A percentile compares a stretch with the other conserved stretches of the same genome.
Conservation (phyloP, 2,329 filamentous ascomycete species). For the Alternaria incomplexa region DNA sequence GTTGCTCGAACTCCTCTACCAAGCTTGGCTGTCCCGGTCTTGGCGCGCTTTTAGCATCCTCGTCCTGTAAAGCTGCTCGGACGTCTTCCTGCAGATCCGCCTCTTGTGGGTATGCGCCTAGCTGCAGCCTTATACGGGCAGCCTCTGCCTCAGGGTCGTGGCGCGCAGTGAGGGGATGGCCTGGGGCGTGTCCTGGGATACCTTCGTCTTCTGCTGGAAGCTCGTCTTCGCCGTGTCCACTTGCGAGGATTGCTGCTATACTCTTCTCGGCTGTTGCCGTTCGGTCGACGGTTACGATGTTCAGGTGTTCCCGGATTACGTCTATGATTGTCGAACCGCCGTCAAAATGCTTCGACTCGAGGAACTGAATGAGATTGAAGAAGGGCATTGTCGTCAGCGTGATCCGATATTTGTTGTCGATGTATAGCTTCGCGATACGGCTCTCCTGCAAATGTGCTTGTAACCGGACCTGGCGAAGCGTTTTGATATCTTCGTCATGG, state of each 20-base stretch:
- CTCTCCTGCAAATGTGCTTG: constrained; percentile 82
- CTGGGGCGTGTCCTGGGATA: constrained; percentile 70
- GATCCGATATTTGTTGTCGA: constrained; percentile 84
- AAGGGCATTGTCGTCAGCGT: constrained; percentile 87
- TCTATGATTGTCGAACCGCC: constrained; percentile 80
- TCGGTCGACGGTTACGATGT: constrained; percentile 65
- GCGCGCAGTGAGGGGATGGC: constrained; percentile 65
- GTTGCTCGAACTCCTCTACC: constrained; percentile 85
- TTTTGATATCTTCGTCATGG: constrained; percentile 80
- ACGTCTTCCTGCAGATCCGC: constrained; percentile 82
- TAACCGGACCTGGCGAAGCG: constrained; percentile 74
- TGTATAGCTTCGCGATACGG: constrained; percentile 78
- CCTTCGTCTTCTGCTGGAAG: constrained; percentile 71
- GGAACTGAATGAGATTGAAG: constrained; percentile 81
- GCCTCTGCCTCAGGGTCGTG: constrained; percentile 65
- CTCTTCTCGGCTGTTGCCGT: constrained; percentile 62
- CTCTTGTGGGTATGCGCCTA: constrained; percentile 86
- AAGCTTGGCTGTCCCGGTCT: constrained; percentile 73
- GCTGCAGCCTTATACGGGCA: constrained; percentile 63
- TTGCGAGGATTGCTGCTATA: constrained; percentile 64
- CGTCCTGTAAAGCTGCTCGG: constrained; percentile 82
- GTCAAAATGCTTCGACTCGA: constrained; percentile 83
- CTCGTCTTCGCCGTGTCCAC: constrained; percentile 60
- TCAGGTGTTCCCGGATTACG: constrained; percentile 69
- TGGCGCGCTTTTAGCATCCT: constrained; percentile 79